Percentiles rank a stretch among this genome's conserved stretches.
Evolutionary conservation across 2,329 filamentous ascomycete genomes (phyloP).

Genomic region (Stylonectria norvegica): DNA sequence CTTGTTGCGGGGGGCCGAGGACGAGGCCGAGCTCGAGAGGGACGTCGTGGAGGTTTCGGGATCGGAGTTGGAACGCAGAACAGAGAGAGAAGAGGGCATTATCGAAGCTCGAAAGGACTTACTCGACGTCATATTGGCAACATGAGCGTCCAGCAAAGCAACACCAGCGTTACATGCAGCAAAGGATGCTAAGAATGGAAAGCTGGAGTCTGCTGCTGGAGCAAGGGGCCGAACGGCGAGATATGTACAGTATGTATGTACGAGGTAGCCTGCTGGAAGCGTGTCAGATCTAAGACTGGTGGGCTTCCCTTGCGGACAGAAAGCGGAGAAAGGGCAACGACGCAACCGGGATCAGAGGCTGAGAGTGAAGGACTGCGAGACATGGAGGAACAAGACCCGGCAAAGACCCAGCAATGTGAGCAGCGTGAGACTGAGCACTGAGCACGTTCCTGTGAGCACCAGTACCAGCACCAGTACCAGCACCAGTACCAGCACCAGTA

Average conservation of each 20-base stretch:
- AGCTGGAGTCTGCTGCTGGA: constrained; percentile 13
- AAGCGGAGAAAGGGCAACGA: no score
- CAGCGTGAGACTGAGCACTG: no score
- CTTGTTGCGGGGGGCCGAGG: constrained; percentile 20
- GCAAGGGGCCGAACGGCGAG: constrained; percentile 7
- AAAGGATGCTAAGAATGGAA: constrained; percentile 27
- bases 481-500: no score
- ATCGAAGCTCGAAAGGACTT: constrained; percentile 41
- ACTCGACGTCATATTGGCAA: constrained; percentile 44
- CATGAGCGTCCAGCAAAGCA: constrained; percentile 25
- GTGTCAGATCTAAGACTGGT: constrained; percentile 30
- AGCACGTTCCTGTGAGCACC: no score
- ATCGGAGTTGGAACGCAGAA: constrained; percentile 31
- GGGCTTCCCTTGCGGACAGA: constrained; percentile 23
- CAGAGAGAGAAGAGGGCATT: constrained; percentile 36
- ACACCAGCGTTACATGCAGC: constrained; percentile 32
- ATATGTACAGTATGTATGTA: no score
- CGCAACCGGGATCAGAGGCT: no score
- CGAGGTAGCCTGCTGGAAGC: constrained; percentile 24
- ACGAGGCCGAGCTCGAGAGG: constrained; percentile 10
- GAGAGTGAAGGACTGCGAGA: no score
- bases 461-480: no score
- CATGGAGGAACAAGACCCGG: no score
- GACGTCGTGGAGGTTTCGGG: constrained; percentile 23
- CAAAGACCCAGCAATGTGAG: no score